Evolutionary conservation across 2,329 filamentous ascomycete genomes (phyloP).

Genomic region (Aspergillus latus): DNA sequence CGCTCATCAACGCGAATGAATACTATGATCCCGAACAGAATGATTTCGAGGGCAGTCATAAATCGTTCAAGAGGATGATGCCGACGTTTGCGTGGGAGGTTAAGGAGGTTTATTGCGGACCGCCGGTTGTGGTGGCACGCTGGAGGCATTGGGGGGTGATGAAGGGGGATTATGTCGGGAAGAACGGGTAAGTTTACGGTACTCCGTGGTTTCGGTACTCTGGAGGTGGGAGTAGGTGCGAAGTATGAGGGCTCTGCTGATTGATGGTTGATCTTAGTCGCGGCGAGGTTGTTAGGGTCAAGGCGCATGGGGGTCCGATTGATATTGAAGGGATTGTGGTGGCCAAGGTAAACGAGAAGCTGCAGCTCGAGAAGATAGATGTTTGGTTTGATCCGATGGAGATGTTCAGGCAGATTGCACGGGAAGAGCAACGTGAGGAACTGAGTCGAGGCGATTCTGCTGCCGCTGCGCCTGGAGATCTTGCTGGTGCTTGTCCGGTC

Average conservation of each 20-base stretch:
- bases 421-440: conserved; percentile 3
- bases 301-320: conserved; percentile 61
- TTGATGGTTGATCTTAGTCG: conserved; percentile 43
- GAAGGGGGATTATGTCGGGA: conserved; percentile 65
- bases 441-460: not conserved
- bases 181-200: conserved; percentile 53
- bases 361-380: conserved; percentile 60
- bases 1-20: conserved; percentile 62
- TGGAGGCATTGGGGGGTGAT: conserved; percentile 70
- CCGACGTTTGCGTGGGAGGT: conserved; percentile 71
- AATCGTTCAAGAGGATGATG: conserved; percentile 73
- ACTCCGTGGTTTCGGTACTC: not conserved
- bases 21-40: conserved; percentile 64
- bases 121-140: conserved; percentile 61
- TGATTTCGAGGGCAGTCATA: conserved; percentile 65
- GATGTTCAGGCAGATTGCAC: conserved; percentile 65
- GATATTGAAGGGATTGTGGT: conserved; percentile 65
- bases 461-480: not conserved
- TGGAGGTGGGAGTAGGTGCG: too few relatives aligned
- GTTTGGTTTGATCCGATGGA: conserved; percentile 67
- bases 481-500: conserved; percentile 12
- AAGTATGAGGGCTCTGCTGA: not conserved
- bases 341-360: conserved; percentile 60
- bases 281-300: conserved; percentile 62
- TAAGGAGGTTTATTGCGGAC: conserved; percentile 65